Percentiles rank a stretch among this genome's conserved stretches.
These are phyloP conservation scores for Metarhizium guizhouense DNA, from an alignment of 2,329 filamentous ascomycete species.

Conservation along the genomic window DNA sequence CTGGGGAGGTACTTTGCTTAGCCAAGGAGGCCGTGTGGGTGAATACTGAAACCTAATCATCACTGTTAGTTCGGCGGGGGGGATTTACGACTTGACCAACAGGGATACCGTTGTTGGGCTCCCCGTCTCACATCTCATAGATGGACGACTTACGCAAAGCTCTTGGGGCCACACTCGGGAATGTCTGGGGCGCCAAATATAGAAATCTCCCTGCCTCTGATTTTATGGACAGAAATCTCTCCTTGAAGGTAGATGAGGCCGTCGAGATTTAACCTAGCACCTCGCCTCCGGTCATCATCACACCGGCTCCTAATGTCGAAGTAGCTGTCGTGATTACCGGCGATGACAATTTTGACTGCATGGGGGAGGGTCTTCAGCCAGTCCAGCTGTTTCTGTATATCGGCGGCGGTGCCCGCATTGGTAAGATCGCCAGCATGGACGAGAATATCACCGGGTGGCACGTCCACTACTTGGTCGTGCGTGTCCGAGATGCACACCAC, in stretches of 20 bases:
- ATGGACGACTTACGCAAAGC: conserved; percentile 46
- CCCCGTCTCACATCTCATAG: background rate
- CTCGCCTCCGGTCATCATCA: conserved; percentile 43
- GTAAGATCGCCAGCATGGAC: conserved; percentile 86
- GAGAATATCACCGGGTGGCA: conserved; percentile 74
- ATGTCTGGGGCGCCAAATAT: conserved; percentile 79
- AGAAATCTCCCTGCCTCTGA: conserved; percentile 43
- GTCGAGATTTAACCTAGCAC: conserved; percentile 53
- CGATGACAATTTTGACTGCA: conserved; percentile 69
- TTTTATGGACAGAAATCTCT: conserved; percentile 51
- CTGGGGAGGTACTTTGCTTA: conserved; percentile 57
- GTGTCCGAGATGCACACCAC: conserved; percentile 90
- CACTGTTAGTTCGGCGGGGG: background rate
- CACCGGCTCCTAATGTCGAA: conserved; percentile 60
- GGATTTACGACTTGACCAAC: background rate
- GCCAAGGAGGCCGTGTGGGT: conserved; percentile 59
- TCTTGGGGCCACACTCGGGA: conserved; percentile 60
- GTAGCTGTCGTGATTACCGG: conserved; percentile 84
- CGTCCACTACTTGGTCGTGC: conserved; percentile 52
- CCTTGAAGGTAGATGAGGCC: conserved; percentile 70
- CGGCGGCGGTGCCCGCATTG: conserved; percentile 58
- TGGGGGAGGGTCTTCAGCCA: conserved; percentile 73
- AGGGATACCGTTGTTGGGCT: background rate
- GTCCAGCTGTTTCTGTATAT: conserved; percentile 76
- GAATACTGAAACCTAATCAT: conserved; percentile 60